Percentiles rank a stretch among this genome's conserved stretches.
Conservation (phyloP, 1,284 basidiomycete genomes). For the Pseudomicrostroma phylloplanum region DNA sequence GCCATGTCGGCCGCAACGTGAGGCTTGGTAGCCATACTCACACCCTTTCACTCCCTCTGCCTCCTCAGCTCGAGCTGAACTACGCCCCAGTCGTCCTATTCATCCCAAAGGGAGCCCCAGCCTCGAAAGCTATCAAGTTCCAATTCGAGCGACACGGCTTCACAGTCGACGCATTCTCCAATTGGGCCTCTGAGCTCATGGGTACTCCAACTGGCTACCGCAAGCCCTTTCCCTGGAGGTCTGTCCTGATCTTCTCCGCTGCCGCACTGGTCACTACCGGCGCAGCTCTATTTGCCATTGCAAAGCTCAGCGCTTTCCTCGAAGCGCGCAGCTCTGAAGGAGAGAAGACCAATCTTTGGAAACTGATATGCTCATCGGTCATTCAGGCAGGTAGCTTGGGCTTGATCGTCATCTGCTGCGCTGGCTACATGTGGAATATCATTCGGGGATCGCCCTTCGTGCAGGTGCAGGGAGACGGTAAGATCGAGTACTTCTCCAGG, state of each 20-base stretch:
- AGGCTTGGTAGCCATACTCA: background rate
- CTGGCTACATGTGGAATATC: constrained; percentile 82
- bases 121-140: constrained; percentile 22
- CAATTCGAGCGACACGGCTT: constrained; percentile 36
- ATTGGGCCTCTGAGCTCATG: constrained; percentile 21
- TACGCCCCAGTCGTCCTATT: constrained; percentile 36
- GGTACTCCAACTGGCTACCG: constrained; percentile 23
- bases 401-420: constrained; percentile 45
- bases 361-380: background rate
- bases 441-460: constrained; percentile 77
- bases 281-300: constrained; percentile 11
- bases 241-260: constrained; percentile 13
- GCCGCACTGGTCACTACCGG: constrained; percentile 11
- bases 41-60: background rate
- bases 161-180: constrained; percentile 22
- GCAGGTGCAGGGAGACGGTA: constrained; percentile 54
- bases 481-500: constrained; percentile 70
- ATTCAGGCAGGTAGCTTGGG: constrained; percentile 15
- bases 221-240: constrained; percentile 27
- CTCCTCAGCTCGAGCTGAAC: constrained; percentile 25
- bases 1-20: background rate
- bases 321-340: background rate
- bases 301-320: background rate
- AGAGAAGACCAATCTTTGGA: background rate
- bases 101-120: constrained; percentile 26